These are phyloP conservation scores for Sisymbrium irio DNA, from an alignment of 345 rosid genomes.

Conservation along the genomic window DNA sequence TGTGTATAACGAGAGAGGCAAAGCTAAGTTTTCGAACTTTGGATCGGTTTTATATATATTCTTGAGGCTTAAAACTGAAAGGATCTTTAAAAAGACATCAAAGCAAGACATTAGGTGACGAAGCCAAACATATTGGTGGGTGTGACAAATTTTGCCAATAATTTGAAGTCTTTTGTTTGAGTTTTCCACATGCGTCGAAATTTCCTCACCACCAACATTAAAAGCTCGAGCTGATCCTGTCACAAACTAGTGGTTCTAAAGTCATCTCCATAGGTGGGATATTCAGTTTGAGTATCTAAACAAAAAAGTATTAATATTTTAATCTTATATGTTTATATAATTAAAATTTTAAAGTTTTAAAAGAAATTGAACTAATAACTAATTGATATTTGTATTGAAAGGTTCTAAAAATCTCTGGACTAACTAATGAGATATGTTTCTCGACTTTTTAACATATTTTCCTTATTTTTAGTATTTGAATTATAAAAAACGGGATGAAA, in stretches of 20 bases:
- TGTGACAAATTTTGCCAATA: background rate
- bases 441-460: too few species aligned
- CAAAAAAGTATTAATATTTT: too few species aligned
- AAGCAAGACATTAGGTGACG: constrained; percentile 22
- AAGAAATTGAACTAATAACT: too few species aligned
- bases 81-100: constrained; percentile 15
- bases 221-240: constrained; percentile 2
- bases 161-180: background rate
- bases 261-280: too few species aligned
- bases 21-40: constrained; percentile 19
- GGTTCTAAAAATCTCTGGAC: too few species aligned
- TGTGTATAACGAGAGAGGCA: constrained; percentile 10
- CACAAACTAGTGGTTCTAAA: background rate
- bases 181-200: constrained; percentile 10
- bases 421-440: too few species aligned
- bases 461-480: too few species aligned
- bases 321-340: too few species aligned
- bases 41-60: constrained; percentile 8
- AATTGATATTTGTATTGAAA: too few species aligned
- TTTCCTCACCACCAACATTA: constrained; percentile 17
- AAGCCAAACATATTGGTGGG: constrained; percentile 14
- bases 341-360: too few species aligned
- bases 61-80: constrained; percentile 5
- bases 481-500: too few species aligned
- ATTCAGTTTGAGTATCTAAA: too few species aligned